Evolutionary conservation across 2,329 filamentous ascomycete species (phyloP).

Genomic region (Dactylellina parvicollis): DNA sequence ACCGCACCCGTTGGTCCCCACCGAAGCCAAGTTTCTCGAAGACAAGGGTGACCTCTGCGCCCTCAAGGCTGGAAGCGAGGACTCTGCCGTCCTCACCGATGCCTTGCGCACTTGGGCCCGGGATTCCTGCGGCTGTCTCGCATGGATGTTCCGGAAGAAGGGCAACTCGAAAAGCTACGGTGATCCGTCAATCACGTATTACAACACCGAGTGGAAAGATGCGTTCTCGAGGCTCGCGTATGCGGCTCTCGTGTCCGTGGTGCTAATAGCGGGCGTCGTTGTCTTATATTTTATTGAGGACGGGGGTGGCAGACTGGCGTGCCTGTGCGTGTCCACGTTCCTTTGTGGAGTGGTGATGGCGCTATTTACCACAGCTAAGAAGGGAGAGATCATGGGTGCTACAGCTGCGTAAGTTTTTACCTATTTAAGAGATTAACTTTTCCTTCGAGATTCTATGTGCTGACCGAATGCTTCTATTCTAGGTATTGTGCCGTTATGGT

Average conservation of each 20-base stretch:
- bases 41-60: constrained; percentile 28
- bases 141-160: constrained; percentile 38
- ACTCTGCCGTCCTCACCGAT: constrained; percentile 46
- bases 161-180: constrained; percentile 40
- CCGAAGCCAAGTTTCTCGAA: constrained; percentile 25
- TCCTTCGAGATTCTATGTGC: background rate
- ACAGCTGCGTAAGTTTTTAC: constrained; percentile 45
- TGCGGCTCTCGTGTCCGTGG: constrained; percentile 21
- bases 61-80: constrained; percentile 29
- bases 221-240: constrained; percentile 23
- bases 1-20: constrained; percentile 37
- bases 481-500: constrained; percentile 52
- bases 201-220: constrained; percentile 39
- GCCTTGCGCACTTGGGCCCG: constrained; percentile 24
- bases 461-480: background rate
- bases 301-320: constrained; percentile 11
- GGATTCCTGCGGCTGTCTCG: constrained; percentile 10
- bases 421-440: background rate
- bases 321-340: constrained; percentile 40
- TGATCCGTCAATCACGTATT: constrained; percentile 36
- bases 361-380: constrained; percentile 48
- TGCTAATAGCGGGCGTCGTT: constrained; percentile 39
- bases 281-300: constrained; percentile 26
- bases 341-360: constrained; percentile 41
- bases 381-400: constrained; percentile 51